Percentiles rank a stretch among this genome's conserved stretches.
Conservation (phyloP, 768 basidiomycete genomes). For the Tubosaeta sp. region DNA sequence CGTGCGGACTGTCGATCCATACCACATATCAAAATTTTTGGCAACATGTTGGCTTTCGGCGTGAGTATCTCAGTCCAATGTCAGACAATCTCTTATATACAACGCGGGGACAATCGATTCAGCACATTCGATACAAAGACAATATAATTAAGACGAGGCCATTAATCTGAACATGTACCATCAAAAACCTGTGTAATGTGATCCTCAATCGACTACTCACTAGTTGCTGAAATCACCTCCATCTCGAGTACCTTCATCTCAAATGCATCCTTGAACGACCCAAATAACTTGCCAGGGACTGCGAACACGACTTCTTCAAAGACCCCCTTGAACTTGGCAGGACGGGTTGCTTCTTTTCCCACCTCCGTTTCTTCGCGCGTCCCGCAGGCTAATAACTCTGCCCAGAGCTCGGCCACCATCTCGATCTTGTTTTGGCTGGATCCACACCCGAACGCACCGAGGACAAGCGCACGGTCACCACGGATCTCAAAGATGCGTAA, state of each 20-base stretch:
- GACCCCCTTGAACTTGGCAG: conserved; percentile 35
- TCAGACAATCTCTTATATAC: background rate
- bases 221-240: conserved; percentile 27
- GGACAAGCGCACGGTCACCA: conserved; percentile 36
- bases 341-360: conserved; percentile 12
- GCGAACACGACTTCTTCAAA: conserved; percentile 44
- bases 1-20: background rate
- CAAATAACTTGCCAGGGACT: conserved; percentile 34
- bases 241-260: conserved; percentile 38
- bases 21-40: conserved; percentile 32
- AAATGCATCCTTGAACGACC: conserved; percentile 38
- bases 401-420: conserved; percentile 42
- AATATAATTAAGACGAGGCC: background rate
- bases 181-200: background rate
- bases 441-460: conserved; percentile 46
- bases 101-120: background rate
- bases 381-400: conserved; percentile 40
- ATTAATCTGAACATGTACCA: background rate
- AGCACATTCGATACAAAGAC: background rate
- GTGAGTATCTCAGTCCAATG: background rate
- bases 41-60: background rate
- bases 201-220: conserved; percentile 16
- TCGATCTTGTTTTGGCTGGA: conserved; percentile 39
- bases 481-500: conserved; percentile 41
- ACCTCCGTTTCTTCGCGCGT: conserved; percentile 20